Percentiles rank a stretch among this genome's conserved stretches.
Conservation (phyloP, 2,329 filamentous ascomycete genomes). For the Escovopsis sp. region DNA sequence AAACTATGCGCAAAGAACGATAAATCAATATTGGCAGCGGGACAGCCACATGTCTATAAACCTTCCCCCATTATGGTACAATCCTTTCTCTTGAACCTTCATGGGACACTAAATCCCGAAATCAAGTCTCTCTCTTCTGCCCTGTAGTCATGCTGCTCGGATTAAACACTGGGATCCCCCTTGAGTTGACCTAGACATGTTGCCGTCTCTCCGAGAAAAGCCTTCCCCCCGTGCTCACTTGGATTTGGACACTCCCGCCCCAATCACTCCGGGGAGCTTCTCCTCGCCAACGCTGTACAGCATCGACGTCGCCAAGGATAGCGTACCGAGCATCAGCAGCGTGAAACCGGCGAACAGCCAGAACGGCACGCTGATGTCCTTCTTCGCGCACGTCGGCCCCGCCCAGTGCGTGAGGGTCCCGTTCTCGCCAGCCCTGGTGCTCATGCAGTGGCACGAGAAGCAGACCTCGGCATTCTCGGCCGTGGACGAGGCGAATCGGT, state of each 20-base stretch:
- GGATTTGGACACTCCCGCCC: slow-evolving; percentile 73
- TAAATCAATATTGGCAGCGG: too few relatives aligned
- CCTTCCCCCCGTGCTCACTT: slow-evolving; percentile 29
- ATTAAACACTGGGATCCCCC: too few relatives aligned
- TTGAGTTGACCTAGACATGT: not conserved
- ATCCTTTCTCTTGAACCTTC: not conserved
- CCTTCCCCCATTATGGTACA: not conserved
- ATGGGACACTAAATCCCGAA: too few relatives aligned
- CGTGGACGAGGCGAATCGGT: slow-evolving; percentile 41
- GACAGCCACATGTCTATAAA: not conserved
- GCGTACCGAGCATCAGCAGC: slow-evolving; percentile 50
- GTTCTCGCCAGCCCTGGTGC: slow-evolving; percentile 36
- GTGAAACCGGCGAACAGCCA: slow-evolving; percentile 71
- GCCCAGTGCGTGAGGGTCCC: slow-evolving; percentile 63
- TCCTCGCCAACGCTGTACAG: slow-evolving; percentile 74
- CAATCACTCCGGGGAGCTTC: slow-evolving; percentile 84
- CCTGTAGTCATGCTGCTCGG: not conserved
- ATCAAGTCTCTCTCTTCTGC: not conserved
- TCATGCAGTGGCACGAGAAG: slow-evolving; percentile 64
- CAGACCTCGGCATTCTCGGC: slow-evolving; percentile 37
- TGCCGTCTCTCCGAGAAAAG: not conserved
- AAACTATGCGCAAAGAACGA: too few relatives aligned
- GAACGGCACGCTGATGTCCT: slow-evolving; percentile 77
- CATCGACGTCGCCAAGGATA: slow-evolving; percentile 60
- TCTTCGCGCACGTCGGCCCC: slow-evolving; percentile 77